Evolutionary conservation across 2,329 filamentous ascomycete genomes (phyloP), one percentile per base, ranked within the genome.

Genomic region (Cladosporium colombiae): DNA sequence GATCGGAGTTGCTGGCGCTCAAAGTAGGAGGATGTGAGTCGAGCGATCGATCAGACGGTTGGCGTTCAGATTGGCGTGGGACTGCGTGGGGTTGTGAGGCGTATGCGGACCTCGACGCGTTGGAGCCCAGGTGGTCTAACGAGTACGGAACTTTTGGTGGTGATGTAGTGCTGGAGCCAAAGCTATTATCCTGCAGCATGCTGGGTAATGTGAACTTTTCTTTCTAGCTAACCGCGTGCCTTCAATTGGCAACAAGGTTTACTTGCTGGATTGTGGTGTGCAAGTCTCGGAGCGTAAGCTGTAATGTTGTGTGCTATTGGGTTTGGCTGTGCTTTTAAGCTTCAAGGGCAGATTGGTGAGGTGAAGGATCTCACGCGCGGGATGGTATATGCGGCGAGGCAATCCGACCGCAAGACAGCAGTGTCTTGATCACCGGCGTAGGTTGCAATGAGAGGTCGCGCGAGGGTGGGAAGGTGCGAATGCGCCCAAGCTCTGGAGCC

Each of bases 181-280:
- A 63, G 61, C 61, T 63, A 14, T 46, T 56, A 27, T 63, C 61
- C 18, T 63, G 61, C 27, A 63, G 44, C 61, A 63, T 63, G 16
- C 1, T 46, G 50, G 49, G 46, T 27, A 25, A 29, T 25, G 25
- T 33, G 52, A 14, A 33, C 33, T 55, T 46, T 46, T n/a, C 7
- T 52, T 52, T 52, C 18, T 40, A 13, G 27, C 25, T 18, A 29
- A 18, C 18, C 16, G 27, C 21, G 16, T 11, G 52, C 27, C n/a
- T 33, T 18, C 29, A 55, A 55, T 55, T 53, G 50, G 52, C 52
- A 55, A 31, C 18, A 31, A 21, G 31, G 27, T 46, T 46, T 46
- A 3, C 31, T 18, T 55, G 27, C 29, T 18, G 29, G 27, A 55
- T 18, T 33, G 29, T 33, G n/a, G 11, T 55, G 27, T 55, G 31